A percentile compares a stretch with the other conserved stretches of the same genome.
These are phyloP conservation scores for Gloeopeniophorella convolvens DNA, from an alignment of 768 basidiomycete genomes.

Conservation along the genomic window DNA sequence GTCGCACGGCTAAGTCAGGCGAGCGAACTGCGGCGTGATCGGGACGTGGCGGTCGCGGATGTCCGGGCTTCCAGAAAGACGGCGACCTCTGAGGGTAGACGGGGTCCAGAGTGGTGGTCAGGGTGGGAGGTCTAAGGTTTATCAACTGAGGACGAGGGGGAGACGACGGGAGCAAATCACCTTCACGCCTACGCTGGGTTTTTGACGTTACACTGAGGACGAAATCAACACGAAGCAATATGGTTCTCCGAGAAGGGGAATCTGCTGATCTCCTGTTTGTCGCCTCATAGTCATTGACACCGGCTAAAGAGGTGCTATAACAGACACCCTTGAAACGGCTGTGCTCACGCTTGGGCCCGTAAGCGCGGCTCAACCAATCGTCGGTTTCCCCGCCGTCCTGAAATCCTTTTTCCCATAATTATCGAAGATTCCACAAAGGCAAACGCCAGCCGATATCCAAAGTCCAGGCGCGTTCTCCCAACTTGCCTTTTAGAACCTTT, in stretches of 20 bases:
- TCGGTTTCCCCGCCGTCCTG: constrained; percentile 20
- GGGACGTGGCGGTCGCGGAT: constrained; percentile 17
- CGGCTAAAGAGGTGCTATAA: constrained; percentile 21
- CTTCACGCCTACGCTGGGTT: constrained; percentile 13
- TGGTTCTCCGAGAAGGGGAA: constrained; percentile 18
- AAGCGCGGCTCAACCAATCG: constrained; percentile 20
- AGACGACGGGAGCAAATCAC: constrained; percentile 19
- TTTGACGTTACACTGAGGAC: constrained; percentile 18
- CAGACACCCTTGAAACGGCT: constrained; percentile 22
- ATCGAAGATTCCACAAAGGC: constrained; percentile 21
- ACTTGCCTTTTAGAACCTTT: constrained; percentile 22
- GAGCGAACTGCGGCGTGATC: constrained; percentile 22
- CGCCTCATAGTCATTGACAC: constrained; percentile 22
- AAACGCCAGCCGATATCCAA: constrained; percentile 20
- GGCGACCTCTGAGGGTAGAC: constrained; percentile 18
- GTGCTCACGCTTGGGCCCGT: constrained; percentile 20
- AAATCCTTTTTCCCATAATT: constrained; percentile 21
- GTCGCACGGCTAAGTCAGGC: constrained; percentile 13
- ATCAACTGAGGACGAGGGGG: constrained; percentile 19
- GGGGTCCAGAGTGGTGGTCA: constrained; percentile 8
- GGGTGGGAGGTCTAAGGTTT: constrained; percentile 16
- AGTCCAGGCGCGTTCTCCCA: constrained; percentile 16
- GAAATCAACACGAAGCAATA: constrained; percentile 19
- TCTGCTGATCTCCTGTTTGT: constrained; percentile 21
- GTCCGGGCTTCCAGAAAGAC: constrained; percentile 15